phyloP scores from a whole-genome alignment of 805 yeast species.

The Blastobotrys peoriensis region DNA sequence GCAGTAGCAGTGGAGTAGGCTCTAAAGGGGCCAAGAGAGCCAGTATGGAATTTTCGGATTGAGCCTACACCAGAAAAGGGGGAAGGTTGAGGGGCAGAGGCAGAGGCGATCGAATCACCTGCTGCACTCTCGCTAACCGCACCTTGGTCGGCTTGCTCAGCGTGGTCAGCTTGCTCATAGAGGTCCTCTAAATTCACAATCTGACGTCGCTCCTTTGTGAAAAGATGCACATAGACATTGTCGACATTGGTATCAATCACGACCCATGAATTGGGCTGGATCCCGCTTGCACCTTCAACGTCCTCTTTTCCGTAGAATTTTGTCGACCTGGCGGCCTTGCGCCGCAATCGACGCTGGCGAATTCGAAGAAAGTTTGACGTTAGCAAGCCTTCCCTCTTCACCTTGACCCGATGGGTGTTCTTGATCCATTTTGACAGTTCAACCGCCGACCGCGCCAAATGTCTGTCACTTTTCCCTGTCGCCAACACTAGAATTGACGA shows the following conservation, averaged over 20 bases:
- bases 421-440: conserved; percentile 57
- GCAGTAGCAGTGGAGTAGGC: too few species aligned
- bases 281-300: conserved; percentile 42
- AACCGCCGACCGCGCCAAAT: conserved; percentile 62
- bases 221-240: conserved; percentile 61
- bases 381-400: conserved; percentile 66
- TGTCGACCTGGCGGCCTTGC: conserved; percentile 48
- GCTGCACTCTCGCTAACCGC: background rate
- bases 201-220: conserved; percentile 63
- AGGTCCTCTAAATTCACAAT: conserved; percentile 59
- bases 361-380: conserved; percentile 51
- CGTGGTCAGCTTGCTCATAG: background rate
- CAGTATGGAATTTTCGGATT: background rate
- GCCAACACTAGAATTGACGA: conserved; percentile 51
- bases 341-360: conserved; percentile 45
- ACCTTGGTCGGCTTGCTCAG: background rate
- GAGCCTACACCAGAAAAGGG: background rate
- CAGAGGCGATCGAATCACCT: background rate
- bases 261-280: conserved; percentile 63
- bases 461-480: conserved; percentile 73
- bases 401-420: conserved; percentile 38
- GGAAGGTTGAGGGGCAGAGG: background rate
- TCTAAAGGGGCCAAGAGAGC: too few species aligned
- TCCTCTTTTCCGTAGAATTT: conserved; percentile 47
- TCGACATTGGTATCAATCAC: conserved; percentile 64